Conservation (phyloP, 2,329 filamentous ascomycete genomes). For the Cercospora beticola region DNA sequence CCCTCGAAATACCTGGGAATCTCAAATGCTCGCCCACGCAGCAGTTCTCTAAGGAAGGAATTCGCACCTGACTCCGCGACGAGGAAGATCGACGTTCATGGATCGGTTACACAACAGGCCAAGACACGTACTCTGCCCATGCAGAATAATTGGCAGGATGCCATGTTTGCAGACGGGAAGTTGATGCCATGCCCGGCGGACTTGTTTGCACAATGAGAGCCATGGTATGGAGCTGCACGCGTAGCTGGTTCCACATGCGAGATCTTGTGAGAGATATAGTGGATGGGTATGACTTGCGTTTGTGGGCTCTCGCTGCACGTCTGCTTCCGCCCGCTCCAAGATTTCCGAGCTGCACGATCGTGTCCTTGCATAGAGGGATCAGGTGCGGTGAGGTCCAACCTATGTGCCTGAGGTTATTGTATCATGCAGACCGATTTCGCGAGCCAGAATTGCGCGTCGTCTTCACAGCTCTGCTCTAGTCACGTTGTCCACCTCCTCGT, state of each 20-base stretch:
- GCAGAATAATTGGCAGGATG: neutral
- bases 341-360: neutral
- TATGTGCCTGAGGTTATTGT: neutral
- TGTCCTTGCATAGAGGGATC: neutral
- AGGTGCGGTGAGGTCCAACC: neutral
- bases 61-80: neutral
- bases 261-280: neutral
- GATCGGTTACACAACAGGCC: neutral
- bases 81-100: neutral
- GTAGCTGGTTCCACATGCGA: neutral
- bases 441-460: neutral
- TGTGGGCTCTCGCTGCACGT: neutral
- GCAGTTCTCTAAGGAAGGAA: neutral
- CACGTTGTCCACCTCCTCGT: neutral
- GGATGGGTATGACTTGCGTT: neutral
- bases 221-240: neutral
- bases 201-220: neutral
- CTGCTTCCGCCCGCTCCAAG: neutral
- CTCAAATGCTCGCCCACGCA: neutral
- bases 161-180: neutral
- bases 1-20: neutral
- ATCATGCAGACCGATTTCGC: neutral
- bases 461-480: neutral
- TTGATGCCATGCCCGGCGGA: neutral
- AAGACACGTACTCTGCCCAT: neutral